phyloP scores from a whole-genome alignment of 2,329 filamentous ascomycete genomes.

The Westerdykella aurantiaca region DNA sequence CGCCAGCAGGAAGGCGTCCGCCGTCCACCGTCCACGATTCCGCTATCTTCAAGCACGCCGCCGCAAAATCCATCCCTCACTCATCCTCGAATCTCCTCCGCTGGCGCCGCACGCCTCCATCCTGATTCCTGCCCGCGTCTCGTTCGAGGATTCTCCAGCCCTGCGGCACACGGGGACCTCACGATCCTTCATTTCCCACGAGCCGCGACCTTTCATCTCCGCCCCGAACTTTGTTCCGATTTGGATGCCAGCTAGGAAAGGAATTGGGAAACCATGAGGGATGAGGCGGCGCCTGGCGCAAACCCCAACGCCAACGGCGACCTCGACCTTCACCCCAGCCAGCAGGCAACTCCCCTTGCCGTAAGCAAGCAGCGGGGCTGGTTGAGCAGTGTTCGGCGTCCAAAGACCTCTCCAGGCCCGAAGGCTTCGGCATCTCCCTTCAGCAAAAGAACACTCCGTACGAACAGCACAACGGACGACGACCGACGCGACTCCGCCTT shows the following conservation, averaged over 20 bases:
- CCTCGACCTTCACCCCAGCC: constrained; percentile 3
- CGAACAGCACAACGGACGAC: constrained; percentile 21
- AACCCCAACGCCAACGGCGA: constrained; percentile 1
- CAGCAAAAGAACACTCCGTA: constrained; percentile 25
- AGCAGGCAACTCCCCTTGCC: constrained; percentile 11
- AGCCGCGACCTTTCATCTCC: too few relatives aligned
- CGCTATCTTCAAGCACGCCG: too few relatives aligned
- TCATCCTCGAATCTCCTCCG: too few relatives aligned
- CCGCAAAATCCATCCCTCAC: too few relatives aligned
- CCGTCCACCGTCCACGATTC: too few relatives aligned
- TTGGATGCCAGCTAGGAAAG: constrained; percentile 24
- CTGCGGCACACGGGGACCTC: too few relatives aligned
- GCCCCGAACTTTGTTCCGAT: too few relatives aligned
- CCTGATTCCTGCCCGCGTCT: too few relatives aligned
- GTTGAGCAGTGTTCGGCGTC: constrained; percentile 34
- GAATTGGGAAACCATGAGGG: constrained; percentile 26
- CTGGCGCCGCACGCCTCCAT: too few relatives aligned
- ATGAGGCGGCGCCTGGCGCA: constrained; percentile 19
- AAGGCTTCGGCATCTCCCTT: constrained; percentile 15
- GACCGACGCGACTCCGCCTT: constrained; percentile 38
- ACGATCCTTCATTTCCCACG: too few relatives aligned
- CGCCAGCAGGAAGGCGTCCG: too few relatives aligned
- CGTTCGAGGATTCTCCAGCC: too few relatives aligned
- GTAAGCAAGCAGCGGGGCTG: constrained; percentile 24
- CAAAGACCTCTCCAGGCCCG: constrained; percentile 34